Percentiles rank a stretch among this genome's conserved stretches.
phyloP scores from a whole-genome alignment of 78 protist genomes.

The Speleostelium caveatum region DNA sequence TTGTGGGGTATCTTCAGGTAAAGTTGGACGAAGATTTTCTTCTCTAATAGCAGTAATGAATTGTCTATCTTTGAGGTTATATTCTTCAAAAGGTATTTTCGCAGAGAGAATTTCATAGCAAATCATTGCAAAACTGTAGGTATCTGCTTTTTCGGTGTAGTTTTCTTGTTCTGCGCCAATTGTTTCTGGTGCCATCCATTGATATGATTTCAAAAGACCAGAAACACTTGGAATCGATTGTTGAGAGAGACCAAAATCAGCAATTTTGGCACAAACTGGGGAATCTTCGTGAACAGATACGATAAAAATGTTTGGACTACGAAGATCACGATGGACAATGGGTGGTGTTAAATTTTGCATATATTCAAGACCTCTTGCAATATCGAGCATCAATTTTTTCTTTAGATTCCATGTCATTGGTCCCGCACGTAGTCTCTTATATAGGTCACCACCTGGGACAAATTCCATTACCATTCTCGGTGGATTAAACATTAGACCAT shows the following conservation, averaged over 20 bases:
- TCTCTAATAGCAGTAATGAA: constrained; percentile 70
- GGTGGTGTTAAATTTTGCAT: constrained; percentile 76
- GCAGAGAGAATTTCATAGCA: constrained; percentile 64
- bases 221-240: constrained; percentile 64
- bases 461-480: constrained; percentile 79
- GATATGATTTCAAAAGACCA: constrained; percentile 52
- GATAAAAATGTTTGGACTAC: constrained; percentile 67
- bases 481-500: constrained; percentile 74
- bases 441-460: constrained; percentile 74
- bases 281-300: constrained; percentile 45
- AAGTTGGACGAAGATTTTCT: constrained; percentile 62
- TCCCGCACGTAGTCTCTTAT: constrained; percentile 13
- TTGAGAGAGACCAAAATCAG: constrained; percentile 80
- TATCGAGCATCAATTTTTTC: constrained; percentile 57
- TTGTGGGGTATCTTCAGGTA: constrained; percentile 51
- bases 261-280: constrained; percentile 71
- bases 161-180: constrained; percentile 79
- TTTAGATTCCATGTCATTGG: constrained; percentile 33
- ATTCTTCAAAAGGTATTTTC: constrained; percentile 59
- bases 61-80: constrained; percentile 29
- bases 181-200: constrained; percentile 84
- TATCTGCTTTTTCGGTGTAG: constrained; percentile 76
- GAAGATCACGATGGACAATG: constrained; percentile 76
- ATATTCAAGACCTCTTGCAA: constrained; percentile 67
- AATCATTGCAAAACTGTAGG: constrained; percentile 74